Percentiles rank a stretch among this genome's conserved stretches.
Conservation (phyloP, 305 asterid species). For the Nicotiana rustica region DNA sequence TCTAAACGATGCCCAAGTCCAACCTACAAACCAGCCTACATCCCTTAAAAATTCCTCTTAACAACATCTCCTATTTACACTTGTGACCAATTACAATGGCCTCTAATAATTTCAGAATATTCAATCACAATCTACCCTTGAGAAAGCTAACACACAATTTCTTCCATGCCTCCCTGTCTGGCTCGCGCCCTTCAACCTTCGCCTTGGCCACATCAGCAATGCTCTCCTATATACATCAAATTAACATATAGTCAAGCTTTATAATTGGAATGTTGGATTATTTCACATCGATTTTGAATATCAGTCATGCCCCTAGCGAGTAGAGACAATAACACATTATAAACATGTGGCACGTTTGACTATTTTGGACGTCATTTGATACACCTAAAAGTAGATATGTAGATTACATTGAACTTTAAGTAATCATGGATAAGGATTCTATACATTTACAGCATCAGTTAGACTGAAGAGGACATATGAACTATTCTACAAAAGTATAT, state of each 20-base stretch:
- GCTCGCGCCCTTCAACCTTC: constrained; percentile 56
- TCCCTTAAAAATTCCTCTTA: not conserved
- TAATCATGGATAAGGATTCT: not conserved
- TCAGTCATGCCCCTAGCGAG: not conserved
- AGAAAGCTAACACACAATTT: constrained; percentile 71
- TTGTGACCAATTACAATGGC: constrained; percentile 10
- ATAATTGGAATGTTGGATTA: not conserved
- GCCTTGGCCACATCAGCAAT: constrained; percentile 59
- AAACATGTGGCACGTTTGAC: not conserved
- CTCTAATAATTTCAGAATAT: not conserved
- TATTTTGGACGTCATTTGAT: not conserved
- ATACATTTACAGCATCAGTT: not conserved
- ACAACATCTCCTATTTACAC: constrained; percentile 34
- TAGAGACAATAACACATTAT: not conserved
- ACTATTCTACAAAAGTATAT: not conserved
- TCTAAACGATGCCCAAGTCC: not conserved
- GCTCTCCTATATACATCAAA: constrained; percentile 45
- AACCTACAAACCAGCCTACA: not conserved
- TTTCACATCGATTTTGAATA: not conserved
- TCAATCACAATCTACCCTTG: constrained; percentile 65
- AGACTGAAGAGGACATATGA: not conserved
- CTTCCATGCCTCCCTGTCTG: constrained; percentile 71
- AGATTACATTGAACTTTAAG: not conserved
- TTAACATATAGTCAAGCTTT: not conserved
- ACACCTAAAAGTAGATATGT: not conserved